Evolutionary conservation across 139 green algal genomes (phyloP), one percentile per base, ranked within the genome.

Genomic region (Chlamydomonas sp.): DNA sequence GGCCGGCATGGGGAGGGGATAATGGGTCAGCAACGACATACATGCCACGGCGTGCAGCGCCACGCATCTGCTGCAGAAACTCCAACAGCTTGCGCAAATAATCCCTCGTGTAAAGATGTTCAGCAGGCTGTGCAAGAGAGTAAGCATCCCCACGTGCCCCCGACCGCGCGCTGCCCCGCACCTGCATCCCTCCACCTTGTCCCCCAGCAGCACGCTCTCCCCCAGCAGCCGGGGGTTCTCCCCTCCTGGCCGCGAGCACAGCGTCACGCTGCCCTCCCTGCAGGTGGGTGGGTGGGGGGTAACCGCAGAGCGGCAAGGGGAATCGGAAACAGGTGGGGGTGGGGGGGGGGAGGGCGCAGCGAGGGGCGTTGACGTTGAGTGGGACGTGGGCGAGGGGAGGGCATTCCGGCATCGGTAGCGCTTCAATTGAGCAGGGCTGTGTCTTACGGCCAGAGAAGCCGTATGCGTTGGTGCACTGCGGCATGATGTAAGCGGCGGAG

Each of bases 191-290:
- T 88, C 83, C 16, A 88, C 49, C 4, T 14, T 5, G 3, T 88
- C 83, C 0, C 62, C 73, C 63, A 88, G 73, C 63, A 88, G 73
- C 63, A 82, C 74, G 63, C 73, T 81, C 83, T 88, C 83, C 0
- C 83, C 83, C 73, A 88, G 63, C 73, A 88, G 83, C 8, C 73
- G 57, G 4, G 83, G 72, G 20, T 12, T 20, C 62, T 81, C 75
- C 2, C 2, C 4, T 10, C 66, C 66, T 10, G 66, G 10, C 66
- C 31, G 31, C 4, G 71, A 18, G 62, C 79, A 71, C 6, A 86
- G 14, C 20, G 68, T 68, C 57, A 61, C 17, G 1, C n/a, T 17
- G 57, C 20, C 62, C 78, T 83, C 78, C 78, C 78, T 83, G 62
- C 5, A 15, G 67, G 12, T 12, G 12, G 67, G 67, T 73, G 14